phyloP scores from a whole-genome alignment of 768 basidiomycete species.

The Floccularia luteovirens region DNA sequence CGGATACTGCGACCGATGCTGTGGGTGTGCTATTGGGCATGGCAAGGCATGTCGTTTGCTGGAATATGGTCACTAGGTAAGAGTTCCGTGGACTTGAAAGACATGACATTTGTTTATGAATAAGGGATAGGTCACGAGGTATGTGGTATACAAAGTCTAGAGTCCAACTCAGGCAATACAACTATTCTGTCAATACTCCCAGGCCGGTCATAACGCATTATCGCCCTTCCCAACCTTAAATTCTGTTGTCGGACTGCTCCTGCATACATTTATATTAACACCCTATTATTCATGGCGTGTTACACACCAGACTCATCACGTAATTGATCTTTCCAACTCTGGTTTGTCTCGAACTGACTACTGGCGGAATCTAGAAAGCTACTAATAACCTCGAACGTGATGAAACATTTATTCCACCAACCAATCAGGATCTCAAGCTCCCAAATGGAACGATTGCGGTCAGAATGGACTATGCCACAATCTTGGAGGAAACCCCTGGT shows the following conservation, averaged over 20 bases:
- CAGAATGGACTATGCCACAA: slow-evolving; percentile 32
- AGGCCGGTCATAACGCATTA: slow-evolving; percentile 42
- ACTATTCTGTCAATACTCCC: not conserved
- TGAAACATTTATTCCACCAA: slow-evolving; percentile 60
- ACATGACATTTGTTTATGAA: too few species aligned
- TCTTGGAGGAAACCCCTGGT: slow-evolving; percentile 42
- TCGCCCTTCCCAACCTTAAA: slow-evolving; percentile 31
- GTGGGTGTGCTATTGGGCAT: slow-evolving; percentile 43
- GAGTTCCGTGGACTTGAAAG: too few species aligned
- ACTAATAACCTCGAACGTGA: slow-evolving; percentile 58
- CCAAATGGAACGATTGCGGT: slow-evolving; percentile 33
- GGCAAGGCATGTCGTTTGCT: slow-evolving; percentile 38
- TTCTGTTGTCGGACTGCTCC: slow-evolving; percentile 26
- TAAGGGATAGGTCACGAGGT: slow-evolving; percentile 46
- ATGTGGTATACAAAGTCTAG: not conserved
- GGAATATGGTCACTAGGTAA: slow-evolving; percentile 36
- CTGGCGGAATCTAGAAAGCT: slow-evolving; percentile 23
- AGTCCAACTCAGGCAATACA: not conserved
- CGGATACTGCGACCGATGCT: slow-evolving; percentile 17
- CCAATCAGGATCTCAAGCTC: slow-evolving; percentile 31
- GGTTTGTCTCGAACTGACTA: not conserved
- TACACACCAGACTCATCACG: slow-evolving; percentile 59
- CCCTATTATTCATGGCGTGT: slow-evolving; percentile 63
- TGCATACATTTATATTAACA: slow-evolving; percentile 42
- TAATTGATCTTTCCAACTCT: slow-evolving; percentile 22